Percentiles rank a stretch among this genome's conserved stretches.
Conservation (phyloP, 768 basidiomycete species). For the Kwoniella pini region DNA sequence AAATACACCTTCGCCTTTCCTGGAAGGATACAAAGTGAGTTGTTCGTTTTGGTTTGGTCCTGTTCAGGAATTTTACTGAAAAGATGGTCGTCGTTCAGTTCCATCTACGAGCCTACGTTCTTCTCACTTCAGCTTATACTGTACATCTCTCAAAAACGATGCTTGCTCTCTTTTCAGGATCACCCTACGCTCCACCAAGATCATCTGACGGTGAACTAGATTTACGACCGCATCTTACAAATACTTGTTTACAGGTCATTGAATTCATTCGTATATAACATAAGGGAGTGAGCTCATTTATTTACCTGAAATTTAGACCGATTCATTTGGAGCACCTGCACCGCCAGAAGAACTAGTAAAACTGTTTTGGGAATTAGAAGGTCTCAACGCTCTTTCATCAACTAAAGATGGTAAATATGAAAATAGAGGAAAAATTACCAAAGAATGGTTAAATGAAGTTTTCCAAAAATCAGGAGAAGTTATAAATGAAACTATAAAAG, state of each 20-base stretch:
- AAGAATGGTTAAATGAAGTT: conserved; percentile 60
- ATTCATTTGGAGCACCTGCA: conserved; percentile 64
- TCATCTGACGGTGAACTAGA: conserved; percentile 54
- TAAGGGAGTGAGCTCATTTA: not conserved
- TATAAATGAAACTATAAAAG: conserved; percentile 79
- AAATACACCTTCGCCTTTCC: conserved; percentile 33
- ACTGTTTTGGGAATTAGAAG: conserved; percentile 75
- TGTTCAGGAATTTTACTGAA: not conserved
- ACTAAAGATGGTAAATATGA: conserved; percentile 14
- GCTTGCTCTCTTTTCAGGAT: conserved; percentile 82
- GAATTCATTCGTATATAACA: not conserved
- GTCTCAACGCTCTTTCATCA: conserved; percentile 49
- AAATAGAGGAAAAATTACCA: conserved; percentile 42
- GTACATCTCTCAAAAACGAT: conserved; percentile 79
- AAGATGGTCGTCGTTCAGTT: conserved; percentile 62
- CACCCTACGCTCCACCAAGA: conserved; percentile 64
- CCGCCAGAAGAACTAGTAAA: conserved; percentile 61
- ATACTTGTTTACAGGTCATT: conserved; percentile 74
- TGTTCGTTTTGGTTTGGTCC: not conserved
- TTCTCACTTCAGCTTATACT: conserved; percentile 66
- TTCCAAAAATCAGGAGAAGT: conserved; percentile 66
- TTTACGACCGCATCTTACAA: conserved; percentile 80
- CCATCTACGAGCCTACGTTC: conserved; percentile 81
- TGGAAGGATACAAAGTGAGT: conserved; percentile 51
- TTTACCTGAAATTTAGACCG: conserved; percentile 26